These are phyloP conservation scores for Amphibolis antarctica DNA, from an alignment of 106 monocot species.

Conservation along the genomic window DNA sequence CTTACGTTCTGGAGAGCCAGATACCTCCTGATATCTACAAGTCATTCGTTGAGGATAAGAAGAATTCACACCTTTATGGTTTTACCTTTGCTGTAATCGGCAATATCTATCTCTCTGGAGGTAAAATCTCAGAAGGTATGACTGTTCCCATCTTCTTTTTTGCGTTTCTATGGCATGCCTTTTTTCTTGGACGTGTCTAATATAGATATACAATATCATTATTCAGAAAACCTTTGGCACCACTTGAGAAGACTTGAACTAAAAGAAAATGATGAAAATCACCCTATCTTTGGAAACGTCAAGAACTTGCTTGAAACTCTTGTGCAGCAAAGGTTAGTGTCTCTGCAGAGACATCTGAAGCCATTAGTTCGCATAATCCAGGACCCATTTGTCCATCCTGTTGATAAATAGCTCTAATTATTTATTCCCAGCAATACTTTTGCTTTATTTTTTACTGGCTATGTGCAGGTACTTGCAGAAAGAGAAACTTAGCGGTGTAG, in stretches of 20 bases:
- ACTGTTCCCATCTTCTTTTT: not conserved
- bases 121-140: conserved; percentile 77
- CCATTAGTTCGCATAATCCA: not conserved
- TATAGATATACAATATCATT: not conserved
- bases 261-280: conserved; percentile 64
- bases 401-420: not conserved
- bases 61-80: conserved; percentile 53
- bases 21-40: conserved; percentile 48
- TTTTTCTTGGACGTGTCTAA: not conserved
- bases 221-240: conserved; percentile 83
- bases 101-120: conserved; percentile 78
- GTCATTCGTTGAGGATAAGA: conserved; percentile 62
- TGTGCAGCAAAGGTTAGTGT: conserved; percentile 73
- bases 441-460: not conserved
- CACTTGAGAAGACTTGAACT: conserved; percentile 72
- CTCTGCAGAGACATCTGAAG: not conserved
- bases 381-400: not conserved
- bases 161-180: not conserved
- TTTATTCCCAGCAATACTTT: not conserved
- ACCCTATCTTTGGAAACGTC: conserved; percentile 56
- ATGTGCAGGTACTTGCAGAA: conserved; percentile 64
- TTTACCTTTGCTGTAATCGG: conserved; percentile 66
- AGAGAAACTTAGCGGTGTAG: conserved; percentile 62
- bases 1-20: conserved; percentile 57
- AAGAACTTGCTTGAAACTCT: conserved; percentile 69